Conservation (phyloP, 2,329 filamentous ascomycete species). For the Dothistroma septosporum region DNA sequence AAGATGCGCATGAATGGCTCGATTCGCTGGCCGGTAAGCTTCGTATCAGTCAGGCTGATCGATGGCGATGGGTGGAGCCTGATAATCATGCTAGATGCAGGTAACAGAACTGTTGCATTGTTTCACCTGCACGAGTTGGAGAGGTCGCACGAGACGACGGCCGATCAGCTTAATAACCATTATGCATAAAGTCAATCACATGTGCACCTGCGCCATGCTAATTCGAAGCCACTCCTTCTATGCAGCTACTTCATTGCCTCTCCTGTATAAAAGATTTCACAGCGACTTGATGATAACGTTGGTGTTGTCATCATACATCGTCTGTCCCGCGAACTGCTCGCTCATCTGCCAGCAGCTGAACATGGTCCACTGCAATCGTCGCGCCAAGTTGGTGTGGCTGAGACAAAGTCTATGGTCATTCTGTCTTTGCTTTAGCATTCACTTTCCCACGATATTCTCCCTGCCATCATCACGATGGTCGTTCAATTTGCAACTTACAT, state of each 20-base stretch:
- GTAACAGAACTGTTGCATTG: not conserved
- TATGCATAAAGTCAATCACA: not conserved
- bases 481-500: not conserved
- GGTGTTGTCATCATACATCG: not conserved
- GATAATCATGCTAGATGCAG: too few relatives aligned
- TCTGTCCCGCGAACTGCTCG: slow-evolving; percentile 1
- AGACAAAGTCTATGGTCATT: not conserved
- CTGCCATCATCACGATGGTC: too few relatives aligned
- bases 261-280: not conserved
- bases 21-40: too few relatives aligned
- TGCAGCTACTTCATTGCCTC: not conserved
- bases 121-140: not conserved
- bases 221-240: not conserved
- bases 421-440: not conserved
- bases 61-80: too few relatives aligned
- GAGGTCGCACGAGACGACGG: too few relatives aligned
- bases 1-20: not conserved
- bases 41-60: too few relatives aligned
- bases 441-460: too few relatives aligned
- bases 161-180: not conserved
- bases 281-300: not conserved
- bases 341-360: not conserved
- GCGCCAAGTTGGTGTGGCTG: not conserved
- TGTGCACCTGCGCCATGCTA: not conserved
- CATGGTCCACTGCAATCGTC: slow-evolving; percentile 3